phyloP scores from a whole-genome alignment of 2,329 filamentous ascomycete genomes.

The Pseudocercospora eumusae region DNA sequence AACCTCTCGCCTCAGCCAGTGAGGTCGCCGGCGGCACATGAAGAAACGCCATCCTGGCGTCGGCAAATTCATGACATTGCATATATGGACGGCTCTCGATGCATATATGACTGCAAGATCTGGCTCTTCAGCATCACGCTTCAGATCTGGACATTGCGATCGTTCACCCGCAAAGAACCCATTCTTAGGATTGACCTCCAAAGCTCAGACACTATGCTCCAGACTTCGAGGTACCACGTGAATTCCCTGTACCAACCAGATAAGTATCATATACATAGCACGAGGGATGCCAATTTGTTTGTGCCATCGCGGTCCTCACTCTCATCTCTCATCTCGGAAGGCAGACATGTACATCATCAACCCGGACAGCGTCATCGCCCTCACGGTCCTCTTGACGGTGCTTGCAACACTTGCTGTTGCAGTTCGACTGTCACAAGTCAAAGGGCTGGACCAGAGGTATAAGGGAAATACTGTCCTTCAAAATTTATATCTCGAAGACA shows the following conservation, averaged over 20 bases:
- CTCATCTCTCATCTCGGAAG: not conserved
- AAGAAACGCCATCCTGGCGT: not conserved
- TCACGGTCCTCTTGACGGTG: constrained; percentile 18
- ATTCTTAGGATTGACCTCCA: not conserved
- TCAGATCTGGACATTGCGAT: not conserved
- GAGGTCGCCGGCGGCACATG: not conserved
- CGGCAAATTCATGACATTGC: constrained; percentile 1
- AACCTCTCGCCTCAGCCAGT: not conserved
- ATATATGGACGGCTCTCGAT: not conserved
- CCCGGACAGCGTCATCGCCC: constrained; percentile 15
- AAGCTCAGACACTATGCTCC: not conserved
- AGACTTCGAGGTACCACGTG: constrained; percentile 3
- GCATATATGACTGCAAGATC: not conserved
- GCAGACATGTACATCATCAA: constrained; percentile 21
- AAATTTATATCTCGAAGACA: constrained; percentile 20
- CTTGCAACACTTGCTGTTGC: constrained; percentile 17
- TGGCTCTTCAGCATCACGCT: not conserved
- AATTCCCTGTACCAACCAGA: not conserved
- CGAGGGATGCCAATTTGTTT: not conserved
- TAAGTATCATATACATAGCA: constrained; percentile 6
- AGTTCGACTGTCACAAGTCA: constrained; percentile 16
- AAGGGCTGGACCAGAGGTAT: constrained; percentile 1
- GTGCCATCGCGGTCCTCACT: not conserved
- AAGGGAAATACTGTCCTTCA: constrained; percentile 15
- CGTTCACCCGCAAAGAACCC: not conserved